These are phyloP conservation scores for Capsella rubella DNA, from an alignment of 441 rosid species.

Conservation along the genomic window DNA sequence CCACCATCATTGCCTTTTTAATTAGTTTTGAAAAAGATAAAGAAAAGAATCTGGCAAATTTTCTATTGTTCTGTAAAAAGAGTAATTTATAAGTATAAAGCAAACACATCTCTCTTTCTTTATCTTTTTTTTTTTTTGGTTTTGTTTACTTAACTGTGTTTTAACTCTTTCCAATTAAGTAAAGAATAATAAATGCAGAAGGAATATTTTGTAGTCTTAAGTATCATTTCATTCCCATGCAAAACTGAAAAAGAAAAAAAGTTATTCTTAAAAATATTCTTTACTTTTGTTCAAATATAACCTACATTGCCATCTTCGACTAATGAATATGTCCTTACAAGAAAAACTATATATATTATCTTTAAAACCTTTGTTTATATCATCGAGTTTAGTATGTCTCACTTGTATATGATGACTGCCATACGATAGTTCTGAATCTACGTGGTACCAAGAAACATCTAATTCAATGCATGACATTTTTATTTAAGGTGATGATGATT, in stretches of 20 bases:
- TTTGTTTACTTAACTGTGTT: constrained; percentile 40
- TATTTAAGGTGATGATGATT: constrained; percentile 7
- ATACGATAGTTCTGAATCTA: background rate
- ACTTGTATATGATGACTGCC: constrained; percentile 21
- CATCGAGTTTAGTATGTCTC: background rate
- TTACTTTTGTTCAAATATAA: constrained; percentile 39
- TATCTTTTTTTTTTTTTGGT: constrained; percentile 40
- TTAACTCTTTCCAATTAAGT: constrained; percentile 45
- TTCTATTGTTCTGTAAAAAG: constrained; percentile 27
- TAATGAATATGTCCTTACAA: background rate
- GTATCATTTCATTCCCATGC: constrained; percentile 39
- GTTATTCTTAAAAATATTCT: constrained; percentile 1
- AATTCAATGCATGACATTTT: constrained; percentile 4
- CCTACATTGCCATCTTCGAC: constrained; percentile 24
- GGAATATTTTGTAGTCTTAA: constrained; percentile 29
- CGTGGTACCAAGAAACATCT: constrained; percentile 7
- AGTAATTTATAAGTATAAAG: constrained; percentile 38
- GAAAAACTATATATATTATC: background rate
- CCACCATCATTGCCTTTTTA: constrained; percentile 36
- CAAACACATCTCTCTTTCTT: constrained; percentile 33
- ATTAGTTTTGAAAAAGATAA: constrained; percentile 2
- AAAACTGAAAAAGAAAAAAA: constrained; percentile 25
- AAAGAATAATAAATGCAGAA: constrained; percentile 35
- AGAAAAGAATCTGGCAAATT: constrained; percentile 26
- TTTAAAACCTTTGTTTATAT: background rate